Base-by-base conservation (phyloP, 306 rosid species). In the Myrica gale region DNA sequence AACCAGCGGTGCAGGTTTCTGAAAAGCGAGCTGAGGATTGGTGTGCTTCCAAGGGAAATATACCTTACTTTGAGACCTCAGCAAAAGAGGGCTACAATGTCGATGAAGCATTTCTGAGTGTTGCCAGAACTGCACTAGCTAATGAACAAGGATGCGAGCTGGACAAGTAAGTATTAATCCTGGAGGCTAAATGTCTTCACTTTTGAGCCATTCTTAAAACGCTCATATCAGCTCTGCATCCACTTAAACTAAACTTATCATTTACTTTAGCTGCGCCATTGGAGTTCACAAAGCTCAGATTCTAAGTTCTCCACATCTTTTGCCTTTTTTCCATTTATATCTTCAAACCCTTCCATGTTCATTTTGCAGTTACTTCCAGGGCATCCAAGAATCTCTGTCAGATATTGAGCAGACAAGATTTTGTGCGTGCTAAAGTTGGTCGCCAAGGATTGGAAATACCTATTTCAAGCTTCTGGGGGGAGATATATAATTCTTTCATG, bases 1-100 rank as follows among this genome's bases (percentile, higher is more conserved):
- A 26, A 5, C 26, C 2, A 6, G 43, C 11, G 63, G 68, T 78
- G 84, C 84, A 94, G 98, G 90, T 94, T 17, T 82, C 90, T 0
- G 87, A 86, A 69, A 90, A 75, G 68, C 90, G 82, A 82, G 95
- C 92, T 0, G 86, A 83, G 47, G 95, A 91, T 46, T 94, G 97
- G 97, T 92, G 98, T 80, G 88, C 84, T 75, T 69, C 89, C 0
- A 82, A 88, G 71, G 97, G 96, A 42, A 90, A 86, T 81, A 87
- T 94, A 43, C 91, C 98, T n/a, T 92, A 94, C 87, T 89, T 85
- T 60, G 95, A 90, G 76, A 91, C 97, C 17, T 94, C 98, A 3
- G 98, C 97, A 2, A 94, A 92, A 83, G 92, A 94, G 70, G 88
- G 84, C 1, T 73, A 78, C 81, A 89, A 89, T 63, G 85, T 94